Evolutionary conservation across 2,329 filamentous ascomycete genomes (phyloP).

Genomic region (Aureobasidium zeae): DNA sequence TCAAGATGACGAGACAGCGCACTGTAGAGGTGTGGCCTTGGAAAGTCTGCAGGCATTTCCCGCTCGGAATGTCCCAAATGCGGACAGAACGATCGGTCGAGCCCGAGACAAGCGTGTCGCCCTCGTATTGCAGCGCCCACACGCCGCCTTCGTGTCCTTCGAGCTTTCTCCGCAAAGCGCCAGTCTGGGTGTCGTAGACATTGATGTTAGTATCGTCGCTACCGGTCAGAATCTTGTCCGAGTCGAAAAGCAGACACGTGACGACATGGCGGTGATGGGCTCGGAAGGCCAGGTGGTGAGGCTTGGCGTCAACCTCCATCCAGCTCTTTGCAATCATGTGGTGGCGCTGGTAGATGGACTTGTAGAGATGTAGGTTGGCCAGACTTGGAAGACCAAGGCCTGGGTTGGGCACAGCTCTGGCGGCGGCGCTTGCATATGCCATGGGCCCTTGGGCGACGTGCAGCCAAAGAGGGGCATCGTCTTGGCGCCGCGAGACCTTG

Average conservation of each 20-base stretch:
- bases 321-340: conserved; percentile 84
- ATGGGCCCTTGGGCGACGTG: conserved; percentile 68
- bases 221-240: conserved; percentile 94
- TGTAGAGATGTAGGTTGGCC: conserved; percentile 82
- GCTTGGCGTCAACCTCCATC: conserved; percentile 75
- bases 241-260: conserved; percentile 94
- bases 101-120: conserved; percentile 88
- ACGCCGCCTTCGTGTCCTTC: conserved; percentile 94
- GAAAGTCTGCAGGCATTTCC: conserved; percentile 87
- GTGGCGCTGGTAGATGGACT: conserved; percentile 89
- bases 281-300: conserved; percentile 88
- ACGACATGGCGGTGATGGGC: conserved; percentile 95
- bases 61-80: conserved; percentile 97
- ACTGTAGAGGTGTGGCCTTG: conserved; percentile 97
- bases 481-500: conserved; percentile 40
- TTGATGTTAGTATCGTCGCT: conserved; percentile 97
- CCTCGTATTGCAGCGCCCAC: conserved; percentile 94
- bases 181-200: conserved; percentile 94
- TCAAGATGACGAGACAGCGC: conserved; percentile 85
- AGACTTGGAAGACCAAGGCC: conserved; percentile 69
- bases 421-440: conserved; percentile 78
- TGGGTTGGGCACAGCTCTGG: conserved; percentile 70
- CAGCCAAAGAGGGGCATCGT: conserved; percentile 37
- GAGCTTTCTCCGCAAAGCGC: conserved; percentile 70
- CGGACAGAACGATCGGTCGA: conserved; percentile 95